Evolutionary conservation across 139 green algal species (phyloP).

Genomic region (Desmodesmus armatus): DNA sequence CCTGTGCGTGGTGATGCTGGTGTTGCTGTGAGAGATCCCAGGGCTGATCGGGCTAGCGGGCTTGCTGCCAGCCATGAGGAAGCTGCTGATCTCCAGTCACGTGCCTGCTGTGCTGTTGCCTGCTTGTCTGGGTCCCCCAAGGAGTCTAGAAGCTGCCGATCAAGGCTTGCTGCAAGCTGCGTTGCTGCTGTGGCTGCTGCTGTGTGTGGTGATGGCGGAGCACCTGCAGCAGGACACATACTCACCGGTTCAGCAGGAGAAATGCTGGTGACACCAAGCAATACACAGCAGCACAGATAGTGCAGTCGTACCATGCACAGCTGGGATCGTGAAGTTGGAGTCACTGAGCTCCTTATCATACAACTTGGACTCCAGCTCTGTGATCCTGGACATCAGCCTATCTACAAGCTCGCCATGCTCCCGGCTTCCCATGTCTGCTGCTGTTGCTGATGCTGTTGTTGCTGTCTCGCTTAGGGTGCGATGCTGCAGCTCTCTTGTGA

Average conservation of each 20-base stretch:
- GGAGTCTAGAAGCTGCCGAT: background rate
- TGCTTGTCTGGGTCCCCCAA: conserved; percentile 29
- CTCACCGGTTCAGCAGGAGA: background rate
- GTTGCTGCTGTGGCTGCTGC: background rate
- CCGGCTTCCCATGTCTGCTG: background rate
- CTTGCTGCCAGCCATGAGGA: conserved; percentile 23
- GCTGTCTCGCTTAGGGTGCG: too few species aligned
- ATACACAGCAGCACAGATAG: background rate
- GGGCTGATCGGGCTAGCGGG: background rate
- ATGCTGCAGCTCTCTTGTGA: too few species aligned
- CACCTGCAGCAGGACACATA: background rate
- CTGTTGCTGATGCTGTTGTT: background rate
- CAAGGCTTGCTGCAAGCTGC: background rate
- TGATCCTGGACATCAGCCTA: conserved; percentile 43
- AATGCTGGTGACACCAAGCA: background rate
- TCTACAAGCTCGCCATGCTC: conserved; percentile 14
- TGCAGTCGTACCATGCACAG: conserved; percentile 12
- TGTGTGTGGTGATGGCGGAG: too few species aligned
- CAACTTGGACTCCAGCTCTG: conserved; percentile 24
- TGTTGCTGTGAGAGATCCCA: background rate
- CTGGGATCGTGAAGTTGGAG: conserved; percentile 10
- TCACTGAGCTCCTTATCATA: conserved; percentile 21
- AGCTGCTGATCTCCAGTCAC: conserved; percentile 30
- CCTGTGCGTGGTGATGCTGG: background rate
- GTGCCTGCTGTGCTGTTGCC: background rate